phyloP scores from a whole-genome alignment of 1,139 yeast species.

The Protomyces inundatus region DNA sequence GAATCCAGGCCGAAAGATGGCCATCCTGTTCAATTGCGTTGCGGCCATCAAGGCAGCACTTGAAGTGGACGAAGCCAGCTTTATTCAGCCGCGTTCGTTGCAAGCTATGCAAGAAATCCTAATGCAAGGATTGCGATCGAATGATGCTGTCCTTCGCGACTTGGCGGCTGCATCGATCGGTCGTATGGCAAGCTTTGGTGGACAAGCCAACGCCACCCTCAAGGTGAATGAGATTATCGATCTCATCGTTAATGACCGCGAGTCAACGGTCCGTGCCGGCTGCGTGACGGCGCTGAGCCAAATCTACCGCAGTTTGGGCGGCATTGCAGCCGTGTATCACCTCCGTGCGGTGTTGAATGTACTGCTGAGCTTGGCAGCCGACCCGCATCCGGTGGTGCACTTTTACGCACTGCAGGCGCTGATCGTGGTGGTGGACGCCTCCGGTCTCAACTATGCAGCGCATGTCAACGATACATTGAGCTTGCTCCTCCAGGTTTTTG shows the following conservation, averaged over 20 bases:
- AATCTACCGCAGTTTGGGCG: constrained; percentile 50
- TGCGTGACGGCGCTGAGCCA: constrained; percentile 57
- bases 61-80: constrained; percentile 1
- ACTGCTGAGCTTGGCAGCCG: constrained; percentile 56
- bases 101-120: constrained; percentile 55
- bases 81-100: constrained; percentile 4
- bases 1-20: constrained; percentile 39
- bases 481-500: constrained; percentile 46
- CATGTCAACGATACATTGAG: constrained; percentile 47
- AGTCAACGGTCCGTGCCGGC: constrained; percentile 65
- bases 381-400: constrained; percentile 82
- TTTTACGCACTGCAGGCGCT: constrained; percentile 63
- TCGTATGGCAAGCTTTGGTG: constrained; percentile 47
- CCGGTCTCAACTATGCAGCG: constrained; percentile 49
- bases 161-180: constrained; percentile 69
- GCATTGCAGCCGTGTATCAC: constrained; percentile 41
- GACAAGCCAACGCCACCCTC: constrained; percentile 44
- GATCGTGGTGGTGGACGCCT: constrained; percentile 50
- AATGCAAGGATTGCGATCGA: constrained; percentile 35
- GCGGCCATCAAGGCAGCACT: constrained; percentile 47
- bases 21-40: constrained; percentile 57
- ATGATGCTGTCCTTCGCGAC: constrained; percentile 38
- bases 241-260: constrained; percentile 54
- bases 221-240: constrained; percentile 54
- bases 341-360: constrained; percentile 52